Conservation (phyloP, 768 basidiomycete species). For the Steccherinum ochraceum region DNA sequence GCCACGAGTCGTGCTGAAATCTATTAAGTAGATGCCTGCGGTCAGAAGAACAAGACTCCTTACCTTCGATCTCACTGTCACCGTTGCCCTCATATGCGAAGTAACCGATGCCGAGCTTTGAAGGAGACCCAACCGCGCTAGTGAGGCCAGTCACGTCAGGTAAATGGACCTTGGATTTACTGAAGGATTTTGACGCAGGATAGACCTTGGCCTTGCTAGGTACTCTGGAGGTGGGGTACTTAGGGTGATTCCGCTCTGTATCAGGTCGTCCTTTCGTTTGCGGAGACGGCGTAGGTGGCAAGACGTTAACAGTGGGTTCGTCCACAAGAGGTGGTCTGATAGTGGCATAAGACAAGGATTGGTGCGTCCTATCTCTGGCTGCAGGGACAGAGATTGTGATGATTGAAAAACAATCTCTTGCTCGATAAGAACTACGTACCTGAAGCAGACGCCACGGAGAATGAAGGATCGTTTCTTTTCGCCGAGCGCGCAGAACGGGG, state of each 20-base stretch:
- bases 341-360: constrained; percentile 20
- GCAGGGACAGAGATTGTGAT: not conserved
- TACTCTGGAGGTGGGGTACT: not conserved
- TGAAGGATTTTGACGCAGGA: not conserved
- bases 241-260: constrained; percentile 3
- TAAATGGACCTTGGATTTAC: constrained; percentile 37
- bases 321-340: constrained; percentile 11
- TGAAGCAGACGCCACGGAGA: not conserved
- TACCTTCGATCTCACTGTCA: constrained; percentile 61
- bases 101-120: constrained; percentile 47
- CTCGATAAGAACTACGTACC: too few relatives aligned
- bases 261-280: constrained; percentile 1
- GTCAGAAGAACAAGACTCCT: too few relatives aligned
- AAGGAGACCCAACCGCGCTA: constrained; percentile 69
- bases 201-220: not conserved
- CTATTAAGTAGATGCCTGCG: too few relatives aligned
- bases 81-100: constrained; percentile 40
- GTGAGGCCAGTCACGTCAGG: constrained; percentile 86
- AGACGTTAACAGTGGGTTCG: constrained; percentile 45
- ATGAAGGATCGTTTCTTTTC: not conserved
- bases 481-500: not conserved
- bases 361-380: constrained; percentile 7
- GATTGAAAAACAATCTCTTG: not conserved
- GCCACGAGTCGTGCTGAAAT: constrained; percentile 51
- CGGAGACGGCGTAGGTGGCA: constrained; percentile 55